Base-by-base conservation (phyloP, 192 early-diverging fungal species). In the Coemansia sp. region DNA sequence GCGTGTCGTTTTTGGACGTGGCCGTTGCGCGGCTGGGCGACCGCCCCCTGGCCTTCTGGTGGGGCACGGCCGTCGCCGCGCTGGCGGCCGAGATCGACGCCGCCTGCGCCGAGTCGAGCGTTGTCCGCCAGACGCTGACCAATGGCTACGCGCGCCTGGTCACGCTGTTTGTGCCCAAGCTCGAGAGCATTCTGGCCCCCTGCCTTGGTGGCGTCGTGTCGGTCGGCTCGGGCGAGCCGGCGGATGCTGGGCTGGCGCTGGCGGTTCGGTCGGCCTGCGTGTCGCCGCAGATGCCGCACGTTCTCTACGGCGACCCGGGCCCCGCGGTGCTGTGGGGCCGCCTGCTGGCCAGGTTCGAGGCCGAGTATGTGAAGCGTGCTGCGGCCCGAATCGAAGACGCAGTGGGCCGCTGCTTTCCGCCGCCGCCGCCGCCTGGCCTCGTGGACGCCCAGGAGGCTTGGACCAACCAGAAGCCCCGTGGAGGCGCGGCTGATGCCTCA, bases 121-220 rank as follows among this genome's bases (percentile, higher is more conserved):
- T 71, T 5, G 26, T 76, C 35, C 50, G 62, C 26, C 74, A 76
- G 52, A 66, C 69, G 44, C 64, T 80, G 33, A 65, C 64, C 14
- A 66, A 68, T 44, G 67, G 73, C 35, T 72, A 75, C 35, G 59
- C 78, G 37, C 78, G 78, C 9, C 26, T 80, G 8, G 77, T 72
- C 4, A 66, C 67, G 53, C 66, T 74, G 43, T 64, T 80, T 30
- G 4, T 80, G 61, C 73, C 78, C 3, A 62, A 63, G 43, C 73
- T 80, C 8, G 73, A 80, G 73, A 39, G 13, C 30, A 38, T 77
- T 16, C 43, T 70, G 57, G 16, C 68, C 32, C 46, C 68, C 13
- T 26, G 60, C 0, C 64, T 76, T 5, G 68, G 74, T 43, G 74
- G 74, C 42, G 60, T 70, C 19, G 61, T 62, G 1, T 68, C 76